Conservation (phyloP, 345 rosid species). For the Salix udensis region DNA sequence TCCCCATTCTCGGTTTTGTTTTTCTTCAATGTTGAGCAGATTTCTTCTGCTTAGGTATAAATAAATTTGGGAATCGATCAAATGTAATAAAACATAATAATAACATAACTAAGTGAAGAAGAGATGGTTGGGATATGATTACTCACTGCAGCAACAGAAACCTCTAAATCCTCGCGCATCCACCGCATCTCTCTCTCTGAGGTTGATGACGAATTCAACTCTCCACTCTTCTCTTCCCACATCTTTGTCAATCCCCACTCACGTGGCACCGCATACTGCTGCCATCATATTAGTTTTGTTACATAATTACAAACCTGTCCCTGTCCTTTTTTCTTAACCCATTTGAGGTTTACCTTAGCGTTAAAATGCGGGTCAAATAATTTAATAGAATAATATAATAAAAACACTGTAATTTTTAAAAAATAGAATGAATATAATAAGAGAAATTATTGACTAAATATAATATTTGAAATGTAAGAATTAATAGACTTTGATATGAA, state of each 20-base stretch:
- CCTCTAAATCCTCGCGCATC: neutral
- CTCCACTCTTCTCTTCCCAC: neutral
- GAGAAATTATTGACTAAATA: too few species aligned
- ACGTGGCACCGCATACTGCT: neutral
- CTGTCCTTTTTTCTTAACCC: too few species aligned
- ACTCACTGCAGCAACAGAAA: neutral
- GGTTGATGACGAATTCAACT: neutral
- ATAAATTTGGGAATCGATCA: neutral
- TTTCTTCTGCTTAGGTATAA: neutral
- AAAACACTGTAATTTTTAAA: too few species aligned
- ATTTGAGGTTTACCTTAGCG: too few species aligned
- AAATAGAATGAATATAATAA: too few species aligned
- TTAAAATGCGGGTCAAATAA: too few species aligned
- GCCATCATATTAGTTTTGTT: neutral
- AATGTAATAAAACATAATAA: neutral
- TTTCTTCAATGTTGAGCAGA: neutral
- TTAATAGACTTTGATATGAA: too few species aligned
- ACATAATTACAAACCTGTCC: too few species aligned
- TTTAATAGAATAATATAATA: too few species aligned
- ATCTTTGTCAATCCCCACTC: neutral
- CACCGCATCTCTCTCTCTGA: neutral
- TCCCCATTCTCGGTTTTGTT: conserved; percentile 44
- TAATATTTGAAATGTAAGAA: too few species aligned
- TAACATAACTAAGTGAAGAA: neutral
- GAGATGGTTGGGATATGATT: neutral